Conservation (phyloP, 805 yeast genomes). For the Candida xyloterini region DNA sequence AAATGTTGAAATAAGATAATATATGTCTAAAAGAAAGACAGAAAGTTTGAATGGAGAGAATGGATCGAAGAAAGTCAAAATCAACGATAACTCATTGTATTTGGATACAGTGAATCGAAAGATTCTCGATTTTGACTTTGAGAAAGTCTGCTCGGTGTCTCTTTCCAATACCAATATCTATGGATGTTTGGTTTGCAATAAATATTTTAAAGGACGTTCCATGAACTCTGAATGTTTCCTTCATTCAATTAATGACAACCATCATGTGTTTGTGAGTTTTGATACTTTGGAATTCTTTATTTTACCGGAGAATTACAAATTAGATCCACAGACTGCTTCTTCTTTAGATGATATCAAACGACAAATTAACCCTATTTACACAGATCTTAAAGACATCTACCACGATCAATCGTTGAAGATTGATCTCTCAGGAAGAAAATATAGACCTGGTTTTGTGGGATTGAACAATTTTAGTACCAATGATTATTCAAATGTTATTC, state of each 20-base stretch:
- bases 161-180: conserved; percentile 61
- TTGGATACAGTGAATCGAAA: conserved; percentile 43
- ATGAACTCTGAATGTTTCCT: conserved; percentile 61
- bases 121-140: conserved; percentile 64
- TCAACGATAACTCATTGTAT: conserved; percentile 24
- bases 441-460: conserved; percentile 65
- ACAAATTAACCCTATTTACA: conserved; percentile 51
- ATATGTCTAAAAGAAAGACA: conserved; percentile 3
- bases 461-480: conserved; percentile 50
- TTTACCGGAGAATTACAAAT: conserved; percentile 61
- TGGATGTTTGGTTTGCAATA: conserved; percentile 73
- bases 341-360: conserved; percentile 50
- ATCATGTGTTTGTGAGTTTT: conserved; percentile 62
- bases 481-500: conserved; percentile 55
- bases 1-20: neutral
- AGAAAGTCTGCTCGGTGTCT: conserved; percentile 62
- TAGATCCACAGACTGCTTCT: conserved; percentile 30
- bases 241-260: conserved; percentile 62
- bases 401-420: conserved; percentile 19
- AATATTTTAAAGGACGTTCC: conserved; percentile 66
- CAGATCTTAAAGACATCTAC: conserved; percentile 34
- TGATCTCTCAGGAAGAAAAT: conserved; percentile 46
- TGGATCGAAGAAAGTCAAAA: conserved; percentile 1
- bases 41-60: neutral
- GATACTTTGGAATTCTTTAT: conserved; percentile 46